Evolutionary conservation across 495 filamentous ascomycete species (phyloP), one percentile per base, ranked within the genome.

Genomic region (Annulohypoxylon nitens): DNA sequence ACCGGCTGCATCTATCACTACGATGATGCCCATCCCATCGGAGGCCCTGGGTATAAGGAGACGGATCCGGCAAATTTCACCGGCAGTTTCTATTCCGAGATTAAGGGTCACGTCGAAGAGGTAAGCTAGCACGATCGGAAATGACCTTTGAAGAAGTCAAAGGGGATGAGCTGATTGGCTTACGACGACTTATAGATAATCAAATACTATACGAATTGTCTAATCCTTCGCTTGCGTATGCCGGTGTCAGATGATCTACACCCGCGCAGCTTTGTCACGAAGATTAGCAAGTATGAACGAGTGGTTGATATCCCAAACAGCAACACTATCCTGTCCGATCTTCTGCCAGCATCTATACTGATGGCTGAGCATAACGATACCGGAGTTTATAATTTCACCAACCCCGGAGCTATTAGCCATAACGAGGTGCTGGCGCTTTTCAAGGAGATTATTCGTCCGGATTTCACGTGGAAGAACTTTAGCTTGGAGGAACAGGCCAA

Each of bases 331-430:
- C 81, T 91, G 36, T 81, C 85, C 33, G 89, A 91, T 75, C 86
- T 91, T 45, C 80, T 91, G 55, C 89, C 89, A 47, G 86, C 86
- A 33, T 85, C 88, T 12, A 82, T 90, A 67, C 76, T 89, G 58
- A 77, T 91, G 61, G 87, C 89, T 30, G 87, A 90, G 76, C 83
- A 89, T 76, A 81, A 81, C 23, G 89, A 90, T 53, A 84, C 82
- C 39, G 89, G 89, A n/a, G 81, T 90, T 74, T 89, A 89, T 79
- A 90, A 91, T 81, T 87, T 90, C 81, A 91, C 89, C 51, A 91
- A 91, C 79, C 89, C 89, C 10, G 89, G 89, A 23, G 87, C 88
- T 61, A 90, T 91, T 71, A 88, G 86, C 34, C 89, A 91, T 78
- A 91, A 91, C 78, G 89, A 91, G 79, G 88, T 90, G 30, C 81